Conservation (phyloP, 257 asterid genomes). For the Solanum verrucosum region DNA sequence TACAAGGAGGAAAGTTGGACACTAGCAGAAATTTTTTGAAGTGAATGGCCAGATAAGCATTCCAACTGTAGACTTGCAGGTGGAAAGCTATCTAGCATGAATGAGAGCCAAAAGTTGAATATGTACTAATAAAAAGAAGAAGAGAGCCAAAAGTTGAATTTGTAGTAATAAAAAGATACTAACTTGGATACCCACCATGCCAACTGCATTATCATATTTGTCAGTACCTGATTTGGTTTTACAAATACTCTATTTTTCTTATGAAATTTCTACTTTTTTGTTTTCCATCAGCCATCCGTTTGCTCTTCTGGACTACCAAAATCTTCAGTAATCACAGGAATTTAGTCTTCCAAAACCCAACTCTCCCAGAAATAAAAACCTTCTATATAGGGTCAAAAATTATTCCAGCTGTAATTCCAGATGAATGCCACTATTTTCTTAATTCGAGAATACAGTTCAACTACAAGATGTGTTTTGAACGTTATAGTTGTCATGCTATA, state of each 20-base stretch:
- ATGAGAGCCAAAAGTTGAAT: neutral
- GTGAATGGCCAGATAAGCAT: neutral
- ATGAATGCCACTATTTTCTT: neutral
- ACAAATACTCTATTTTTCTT: neutral
- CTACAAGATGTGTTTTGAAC: neutral
- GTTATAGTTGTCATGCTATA: neutral
- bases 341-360: neutral
- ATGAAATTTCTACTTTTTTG: neutral
- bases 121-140: neutral
- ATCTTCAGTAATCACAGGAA: neutral
- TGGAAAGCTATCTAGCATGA: neutral
- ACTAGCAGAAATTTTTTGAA: neutral
- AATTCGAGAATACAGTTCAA: neutral
- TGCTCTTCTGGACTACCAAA: slow-evolving; percentile 1
- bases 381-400: neutral
- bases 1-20: neutral
- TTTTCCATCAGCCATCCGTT: neutral
- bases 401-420: neutral
- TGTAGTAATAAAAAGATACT: neutral
- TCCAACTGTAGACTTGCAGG: neutral
- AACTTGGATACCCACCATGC: neutral
- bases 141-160: neutral
- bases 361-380: neutral
- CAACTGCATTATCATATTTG: neutral
- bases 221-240: neutral